Evolutionary conservation across 768 basidiomycete species (phyloP).

Genomic region (Sistotremastrum niveocremeum): DNA sequence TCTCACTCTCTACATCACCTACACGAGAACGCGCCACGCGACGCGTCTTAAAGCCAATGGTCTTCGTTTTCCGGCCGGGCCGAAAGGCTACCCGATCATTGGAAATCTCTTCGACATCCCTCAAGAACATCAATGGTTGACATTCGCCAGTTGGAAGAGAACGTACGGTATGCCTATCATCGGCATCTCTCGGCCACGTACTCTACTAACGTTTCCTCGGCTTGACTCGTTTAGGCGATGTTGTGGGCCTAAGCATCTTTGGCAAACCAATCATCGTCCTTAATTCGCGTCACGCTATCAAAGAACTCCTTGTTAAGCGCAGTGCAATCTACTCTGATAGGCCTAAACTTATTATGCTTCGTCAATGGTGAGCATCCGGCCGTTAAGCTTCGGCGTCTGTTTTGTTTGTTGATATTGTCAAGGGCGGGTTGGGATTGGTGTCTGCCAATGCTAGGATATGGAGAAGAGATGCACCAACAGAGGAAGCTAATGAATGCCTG

Average conservation of each 20-base stretch:
- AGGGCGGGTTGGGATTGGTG: too few relatives aligned
- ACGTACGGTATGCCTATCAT: slow-evolving; percentile 2
- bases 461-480: slow-evolving; percentile 13
- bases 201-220: too few relatives aligned
- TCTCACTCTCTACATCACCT: too few relatives aligned
- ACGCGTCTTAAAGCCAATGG: too few relatives aligned
- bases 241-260: slow-evolving; percentile 34
- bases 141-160: not conserved
- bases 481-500: slow-evolving; percentile 27
- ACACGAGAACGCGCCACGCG: too few relatives aligned
- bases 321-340: slow-evolving; percentile 9
- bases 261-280: slow-evolving; percentile 21
- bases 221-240: slow-evolving; percentile 17
- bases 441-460: too few relatives aligned
- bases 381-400: slow-evolving; percentile 12
- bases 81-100: slow-evolving; percentile 10
- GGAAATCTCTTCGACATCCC: slow-evolving; percentile 15
- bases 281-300: slow-evolving; percentile 8
- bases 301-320: slow-evolving; percentile 11
- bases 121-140: slow-evolving; percentile 6
- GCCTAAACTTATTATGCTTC: slow-evolving; percentile 9
- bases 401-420: too few relatives aligned
- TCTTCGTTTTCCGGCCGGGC: slow-evolving; percentile 14
- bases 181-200: not conserved
- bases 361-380: slow-evolving; percentile 14